These are phyloP conservation scores for Rhodamnia argentea DNA, from an alignment of 345 rosid species.

Conservation along the genomic window DNA sequence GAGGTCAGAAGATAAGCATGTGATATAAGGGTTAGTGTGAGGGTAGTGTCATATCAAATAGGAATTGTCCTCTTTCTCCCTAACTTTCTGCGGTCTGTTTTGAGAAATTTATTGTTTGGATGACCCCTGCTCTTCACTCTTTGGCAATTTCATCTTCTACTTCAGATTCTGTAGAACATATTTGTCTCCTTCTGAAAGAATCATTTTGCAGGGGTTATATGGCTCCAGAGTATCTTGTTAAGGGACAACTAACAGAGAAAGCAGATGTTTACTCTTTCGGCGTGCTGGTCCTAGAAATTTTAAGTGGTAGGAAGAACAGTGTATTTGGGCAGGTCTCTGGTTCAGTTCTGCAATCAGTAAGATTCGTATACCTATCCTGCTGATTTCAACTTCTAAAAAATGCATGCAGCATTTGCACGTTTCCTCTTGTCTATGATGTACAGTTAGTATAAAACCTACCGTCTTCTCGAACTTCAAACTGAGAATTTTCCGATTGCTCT, in stretches of 20 bases:
- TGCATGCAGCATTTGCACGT: neutral
- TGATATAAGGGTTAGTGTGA: neutral
- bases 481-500: neutral
- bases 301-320: conserved; percentile 5
- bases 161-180: neutral
- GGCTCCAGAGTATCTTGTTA: conserved; percentile 15
- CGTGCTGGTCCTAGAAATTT: conserved; percentile 3
- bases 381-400: neutral
- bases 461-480: neutral
- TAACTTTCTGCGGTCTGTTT: neutral
- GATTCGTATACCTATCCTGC: neutral
- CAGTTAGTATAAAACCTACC: neutral
- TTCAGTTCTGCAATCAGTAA: neutral
- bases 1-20: neutral
- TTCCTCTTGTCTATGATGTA: neutral
- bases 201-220: conserved; percentile 10
- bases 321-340: neutral
- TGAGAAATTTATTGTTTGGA: neutral
- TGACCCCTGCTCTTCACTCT: neutral
- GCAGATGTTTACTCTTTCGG: conserved; percentile 9
- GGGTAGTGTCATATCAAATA: neutral
- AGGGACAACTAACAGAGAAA: conserved; percentile 11
- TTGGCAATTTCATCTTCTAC: neutral
- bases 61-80: neutral
- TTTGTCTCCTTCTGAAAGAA: neutral